Conservation (phyloP, 352 stramenopile species). For the Pythium phragmitis region DNA sequence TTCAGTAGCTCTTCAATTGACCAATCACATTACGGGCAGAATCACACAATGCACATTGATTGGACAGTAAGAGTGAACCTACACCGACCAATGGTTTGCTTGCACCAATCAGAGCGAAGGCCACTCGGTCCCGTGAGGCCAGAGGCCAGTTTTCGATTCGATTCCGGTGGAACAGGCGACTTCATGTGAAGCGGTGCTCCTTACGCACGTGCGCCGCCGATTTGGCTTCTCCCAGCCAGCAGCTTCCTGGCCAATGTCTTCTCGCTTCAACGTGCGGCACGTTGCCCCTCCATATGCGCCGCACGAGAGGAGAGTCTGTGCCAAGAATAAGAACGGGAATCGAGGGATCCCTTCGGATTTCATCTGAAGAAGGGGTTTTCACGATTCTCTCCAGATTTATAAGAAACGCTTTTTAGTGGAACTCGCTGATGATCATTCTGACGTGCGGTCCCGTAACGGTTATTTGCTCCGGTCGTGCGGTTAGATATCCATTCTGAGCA, state of each 20-base stretch:
- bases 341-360: conserved; percentile 54
- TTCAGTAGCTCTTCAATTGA: not conserved
- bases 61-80: conserved; percentile 11
- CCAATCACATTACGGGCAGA: not conserved
- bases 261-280: conserved; percentile 18
- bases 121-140: not conserved
- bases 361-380: conserved; percentile 56
- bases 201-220: not conserved
- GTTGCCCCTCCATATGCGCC: conserved; percentile 28
- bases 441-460: no score
- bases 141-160: conserved; percentile 17
- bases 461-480: no score
- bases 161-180: not conserved
- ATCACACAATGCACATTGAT: not conserved
- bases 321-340: conserved; percentile 45
- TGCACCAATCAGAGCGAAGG: conserved; percentile 1
- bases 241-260: conserved; percentile 26
- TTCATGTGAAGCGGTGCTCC: not conserved
- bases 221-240: not conserved
- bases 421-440: no score
- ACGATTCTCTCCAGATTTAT: conserved; percentile 49
- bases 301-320: conserved; percentile 21
- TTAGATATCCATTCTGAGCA: no score
- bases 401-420: not conserved
- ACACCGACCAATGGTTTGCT: conserved; percentile 18